Conservation (phyloP, 495 filamentous ascomycete species). For the Bacidia rubella region DNA sequence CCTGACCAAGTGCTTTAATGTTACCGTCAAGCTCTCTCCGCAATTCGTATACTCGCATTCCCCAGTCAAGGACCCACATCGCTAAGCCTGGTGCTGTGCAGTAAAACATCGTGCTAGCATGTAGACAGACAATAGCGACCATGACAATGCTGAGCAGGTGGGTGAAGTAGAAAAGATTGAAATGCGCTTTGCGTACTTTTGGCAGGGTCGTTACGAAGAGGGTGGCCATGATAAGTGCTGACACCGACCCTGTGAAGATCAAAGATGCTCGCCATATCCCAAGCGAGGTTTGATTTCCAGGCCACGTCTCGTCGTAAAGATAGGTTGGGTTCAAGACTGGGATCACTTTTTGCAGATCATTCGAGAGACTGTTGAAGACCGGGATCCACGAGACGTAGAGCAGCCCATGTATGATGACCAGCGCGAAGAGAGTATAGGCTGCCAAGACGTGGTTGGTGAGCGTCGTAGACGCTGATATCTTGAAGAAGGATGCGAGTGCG, state of each 20-base stretch:
- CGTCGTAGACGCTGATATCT: conserved; percentile 20
- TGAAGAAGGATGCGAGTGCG: conserved; percentile 24
- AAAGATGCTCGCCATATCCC: conserved; percentile 24
- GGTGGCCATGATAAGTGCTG: conserved; percentile 16
- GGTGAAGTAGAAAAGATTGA: conserved; percentile 26
- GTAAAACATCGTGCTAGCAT: conserved; percentile 27
- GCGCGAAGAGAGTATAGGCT: conserved; percentile 20
- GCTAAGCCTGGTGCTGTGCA: conserved; percentile 21
- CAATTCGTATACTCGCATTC: conserved; percentile 23
- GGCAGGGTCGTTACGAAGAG: conserved; percentile 21
- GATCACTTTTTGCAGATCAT: conserved; percentile 4
- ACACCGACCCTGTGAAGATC: conserved; percentile 19
- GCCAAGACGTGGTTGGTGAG: conserved; percentile 22
- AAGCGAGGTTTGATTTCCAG: conserved; percentile 20
- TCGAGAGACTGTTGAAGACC: conserved; percentile 12
- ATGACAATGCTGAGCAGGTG: conserved; percentile 20
- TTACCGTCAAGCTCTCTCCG: conserved; percentile 15
- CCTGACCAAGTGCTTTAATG: conserved; percentile 18
- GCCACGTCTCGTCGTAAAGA: conserved; percentile 21
- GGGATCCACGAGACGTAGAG: conserved; percentile 21
- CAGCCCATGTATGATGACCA: conserved; percentile 20
- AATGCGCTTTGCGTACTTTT: conserved; percentile 17
- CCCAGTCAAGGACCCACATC: conserved; percentile 24
- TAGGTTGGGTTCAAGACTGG: conserved; percentile 25
- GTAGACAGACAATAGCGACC: conserved; percentile 22